Conservation (phyloP, 2,329 filamentous ascomycete species). For the Blastomyces parvus region DNA sequence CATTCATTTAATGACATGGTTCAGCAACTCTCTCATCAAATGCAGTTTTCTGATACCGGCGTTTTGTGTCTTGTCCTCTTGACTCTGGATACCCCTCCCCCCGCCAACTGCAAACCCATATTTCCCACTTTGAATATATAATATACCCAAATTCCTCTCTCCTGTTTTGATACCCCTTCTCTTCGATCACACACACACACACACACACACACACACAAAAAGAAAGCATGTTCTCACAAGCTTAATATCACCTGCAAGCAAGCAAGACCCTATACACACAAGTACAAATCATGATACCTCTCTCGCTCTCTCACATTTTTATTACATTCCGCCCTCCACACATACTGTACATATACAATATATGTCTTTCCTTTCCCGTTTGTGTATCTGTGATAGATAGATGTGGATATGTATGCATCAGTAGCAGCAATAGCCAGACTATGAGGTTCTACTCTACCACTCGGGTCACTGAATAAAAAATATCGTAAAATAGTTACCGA, state of each 20-base stretch:
- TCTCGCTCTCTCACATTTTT: neutral
- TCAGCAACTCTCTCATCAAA: neutral
- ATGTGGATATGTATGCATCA: neutral
- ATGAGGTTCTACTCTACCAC: neutral
- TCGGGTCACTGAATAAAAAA: neutral
- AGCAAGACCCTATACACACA: neutral
- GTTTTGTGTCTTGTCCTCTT: neutral
- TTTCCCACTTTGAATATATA: neutral
- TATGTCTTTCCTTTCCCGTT: neutral
- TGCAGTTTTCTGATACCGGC: neutral
- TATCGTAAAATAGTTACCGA: neutral
- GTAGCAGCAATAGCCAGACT: neutral
- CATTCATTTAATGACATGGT: neutral
- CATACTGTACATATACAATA: neutral
- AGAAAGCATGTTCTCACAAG: neutral
- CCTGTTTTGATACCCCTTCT: neutral
- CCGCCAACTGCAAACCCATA: too few species aligned
- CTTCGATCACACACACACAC: too few species aligned
- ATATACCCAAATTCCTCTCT: neutral
- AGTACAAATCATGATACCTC: neutral
- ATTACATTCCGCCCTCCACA: neutral
- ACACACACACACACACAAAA: neutral
- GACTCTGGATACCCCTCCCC: neutral
- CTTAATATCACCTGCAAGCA: neutral
- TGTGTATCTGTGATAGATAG: neutral